Percentiles rank a stretch among this genome's conserved stretches.
Evolutionary conservation across 805 yeast species (phyloP).

Genomic region (Saturnispora sanitii): DNA sequence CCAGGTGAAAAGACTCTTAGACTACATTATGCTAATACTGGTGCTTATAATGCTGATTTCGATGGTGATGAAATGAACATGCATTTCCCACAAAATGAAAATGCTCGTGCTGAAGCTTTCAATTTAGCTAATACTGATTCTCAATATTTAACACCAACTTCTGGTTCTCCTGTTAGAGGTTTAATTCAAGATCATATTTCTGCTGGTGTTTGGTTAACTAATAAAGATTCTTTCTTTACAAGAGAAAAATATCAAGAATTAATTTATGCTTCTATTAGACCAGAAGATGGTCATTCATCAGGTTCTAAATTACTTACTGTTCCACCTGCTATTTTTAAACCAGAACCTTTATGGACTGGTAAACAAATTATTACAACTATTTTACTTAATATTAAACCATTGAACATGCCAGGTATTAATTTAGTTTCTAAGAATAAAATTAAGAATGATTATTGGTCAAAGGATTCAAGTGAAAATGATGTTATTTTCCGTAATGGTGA

Average conservation of each 20-base stretch:
- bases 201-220: slow-evolving; percentile 98
- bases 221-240: slow-evolving; percentile 82
- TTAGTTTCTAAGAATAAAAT: slow-evolving; percentile 76
- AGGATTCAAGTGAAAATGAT: slow-evolving; percentile 70
- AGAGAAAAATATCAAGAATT: slow-evolving; percentile 90
- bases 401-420: slow-evolving; percentile 84
- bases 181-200: slow-evolving; percentile 97
- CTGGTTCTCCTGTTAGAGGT: slow-evolving; percentile 98
- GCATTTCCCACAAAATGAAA: slow-evolving; percentile 98
- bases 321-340: slow-evolving; percentile 84
- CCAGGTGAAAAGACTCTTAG: slow-evolving; percentile 97
- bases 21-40: slow-evolving; percentile 96
- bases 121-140: slow-evolving; percentile 94
- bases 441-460: slow-evolving; percentile 93
- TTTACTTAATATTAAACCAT: slow-evolving; percentile 77
- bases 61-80: slow-evolving; percentile 99
- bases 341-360: slow-evolving; percentile 93
- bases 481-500: slow-evolving; percentile 85
- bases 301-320: slow-evolving; percentile 56
- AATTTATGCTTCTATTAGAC: slow-evolving; percentile 86
- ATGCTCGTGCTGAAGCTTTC: slow-evolving; percentile 93
- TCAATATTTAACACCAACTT: slow-evolving; percentile 95
- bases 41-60: slow-evolving; percentile 97
- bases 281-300: slow-evolving; percentile 95
- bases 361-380: slow-evolving; percentile 94